Evolutionary conservation across 768 basidiomycete genomes (phyloP).

Genomic region (Lentinula guzmanii): DNA sequence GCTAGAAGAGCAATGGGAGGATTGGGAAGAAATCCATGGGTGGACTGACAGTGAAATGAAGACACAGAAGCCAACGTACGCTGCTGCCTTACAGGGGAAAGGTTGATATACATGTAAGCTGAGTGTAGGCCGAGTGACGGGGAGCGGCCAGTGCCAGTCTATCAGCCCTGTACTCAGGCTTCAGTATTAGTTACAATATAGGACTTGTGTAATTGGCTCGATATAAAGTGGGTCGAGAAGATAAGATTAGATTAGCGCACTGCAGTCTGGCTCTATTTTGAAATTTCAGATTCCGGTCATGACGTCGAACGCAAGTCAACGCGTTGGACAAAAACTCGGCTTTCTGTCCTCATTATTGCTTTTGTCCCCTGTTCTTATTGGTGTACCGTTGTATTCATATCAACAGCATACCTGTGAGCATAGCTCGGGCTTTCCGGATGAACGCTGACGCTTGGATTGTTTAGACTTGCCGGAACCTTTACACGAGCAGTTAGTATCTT

Average conservation of each 20-base stretch:
- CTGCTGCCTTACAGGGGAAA: neutral
- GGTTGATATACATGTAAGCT: neutral
- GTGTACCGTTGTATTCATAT: neutral
- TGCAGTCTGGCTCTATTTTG: neutral
- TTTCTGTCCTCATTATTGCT: neutral
- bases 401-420: neutral
- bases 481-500: neutral
- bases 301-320: neutral
- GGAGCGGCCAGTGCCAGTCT: too few relatives aligned
- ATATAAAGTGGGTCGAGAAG: neutral
- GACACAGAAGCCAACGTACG: neutral
- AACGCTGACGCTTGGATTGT: neutral
- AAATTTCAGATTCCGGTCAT: neutral
- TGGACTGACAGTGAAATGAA: neutral
- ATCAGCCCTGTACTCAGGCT: too few relatives aligned
- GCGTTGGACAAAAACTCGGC: neutral
- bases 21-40: neutral
- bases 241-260: neutral
- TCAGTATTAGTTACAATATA: too few relatives aligned
- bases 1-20: neutral
- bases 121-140: too few relatives aligned
- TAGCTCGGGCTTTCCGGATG: too few relatives aligned
- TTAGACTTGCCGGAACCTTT: constrained; percentile 4
- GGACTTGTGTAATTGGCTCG: too few relatives aligned
- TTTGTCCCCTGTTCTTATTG: neutral